These are phyloP conservation scores for Rhodotorula sp. DNA, from an alignment of 1,284 basidiomycete genomes.

Conservation along the genomic window DNA sequence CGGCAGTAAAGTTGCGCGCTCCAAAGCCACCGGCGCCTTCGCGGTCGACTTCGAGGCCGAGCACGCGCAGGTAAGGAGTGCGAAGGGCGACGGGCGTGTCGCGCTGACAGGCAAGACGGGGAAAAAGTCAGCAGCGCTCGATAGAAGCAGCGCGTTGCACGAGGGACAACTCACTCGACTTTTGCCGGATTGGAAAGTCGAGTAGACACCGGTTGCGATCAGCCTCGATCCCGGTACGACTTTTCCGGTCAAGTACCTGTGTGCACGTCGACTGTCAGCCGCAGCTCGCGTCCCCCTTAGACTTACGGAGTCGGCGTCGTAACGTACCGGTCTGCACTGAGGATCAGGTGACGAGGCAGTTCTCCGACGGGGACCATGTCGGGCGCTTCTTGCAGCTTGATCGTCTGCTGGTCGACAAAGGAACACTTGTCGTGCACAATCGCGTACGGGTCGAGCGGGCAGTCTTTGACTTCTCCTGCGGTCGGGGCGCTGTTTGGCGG, in stretches of 20 bases:
- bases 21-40: constrained; percentile 63
- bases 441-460: constrained; percentile 92
- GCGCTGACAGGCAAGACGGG: constrained; percentile 29
- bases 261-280: neutral
- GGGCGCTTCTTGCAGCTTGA: constrained; percentile 98
- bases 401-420: constrained; percentile 93
- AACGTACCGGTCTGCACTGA: constrained; percentile 74
- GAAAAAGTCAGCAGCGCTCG: neutral
- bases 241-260: constrained; percentile 73
- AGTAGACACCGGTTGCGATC: constrained; percentile 94
- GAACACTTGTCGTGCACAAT: constrained; percentile 93
- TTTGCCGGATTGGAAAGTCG: constrained; percentile 86
- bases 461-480: constrained; percentile 79
- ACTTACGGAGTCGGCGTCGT: no score
- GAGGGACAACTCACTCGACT: constrained; percentile 55
- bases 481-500: constrained; percentile 47
- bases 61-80: constrained; percentile 88
- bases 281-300: no score
- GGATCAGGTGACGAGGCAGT: constrained; percentile 89
- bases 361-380: constrained; percentile 99
- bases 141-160: constrained; percentile 43
- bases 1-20: constrained; percentile 74
- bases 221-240: constrained; percentile 94
- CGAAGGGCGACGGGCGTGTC: constrained; percentile 75
- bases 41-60: constrained; percentile 85